These are phyloP conservation scores for Cladophialophora chaetospira DNA, from an alignment of 2,329 filamentous ascomycete species.

Conservation along the genomic window DNA sequence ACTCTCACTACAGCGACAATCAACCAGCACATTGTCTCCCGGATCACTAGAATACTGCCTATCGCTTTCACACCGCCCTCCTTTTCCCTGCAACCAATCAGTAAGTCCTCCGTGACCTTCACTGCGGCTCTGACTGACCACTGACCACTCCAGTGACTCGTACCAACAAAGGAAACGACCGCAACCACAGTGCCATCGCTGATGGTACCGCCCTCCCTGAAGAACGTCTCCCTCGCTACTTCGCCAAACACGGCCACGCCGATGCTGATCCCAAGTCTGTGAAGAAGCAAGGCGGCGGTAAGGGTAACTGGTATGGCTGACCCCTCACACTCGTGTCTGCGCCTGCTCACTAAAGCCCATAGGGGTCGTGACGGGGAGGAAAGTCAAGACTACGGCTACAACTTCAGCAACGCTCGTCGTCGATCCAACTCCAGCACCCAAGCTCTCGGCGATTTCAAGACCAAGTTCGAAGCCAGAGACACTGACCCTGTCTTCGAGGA, in stretches of 20 bases:
- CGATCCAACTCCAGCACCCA: conserved; percentile 87
- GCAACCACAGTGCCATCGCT: conserved; percentile 78
- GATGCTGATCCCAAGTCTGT: conserved; percentile 86
- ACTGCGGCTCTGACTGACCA: background rate
- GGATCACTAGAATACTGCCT: conserved; percentile 12
- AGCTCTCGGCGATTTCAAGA: conserved; percentile 79
- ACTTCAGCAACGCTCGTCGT: conserved; percentile 80
- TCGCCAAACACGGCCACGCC: conserved; percentile 80
- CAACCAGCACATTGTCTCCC: conserved; percentile 15
- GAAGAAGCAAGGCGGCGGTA: conserved; percentile 94
- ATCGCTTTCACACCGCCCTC: background rate
- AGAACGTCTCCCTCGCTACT: conserved; percentile 85
- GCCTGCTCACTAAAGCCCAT: conserved; percentile 12
- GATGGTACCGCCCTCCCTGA: conserved; percentile 70
- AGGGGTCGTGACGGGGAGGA: conserved; percentile 87
- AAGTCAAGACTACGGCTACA: conserved; percentile 79
- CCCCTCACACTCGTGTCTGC: conserved; percentile 3
- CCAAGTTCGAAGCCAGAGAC: conserved; percentile 93
- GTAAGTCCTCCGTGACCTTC: conserved; percentile 25
- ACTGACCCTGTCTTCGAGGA: conserved; percentile 92
- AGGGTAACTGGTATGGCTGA: conserved; percentile 81
- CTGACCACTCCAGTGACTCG: conserved; percentile 77
- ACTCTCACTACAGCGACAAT: conserved; percentile 24
- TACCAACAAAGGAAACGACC: conserved; percentile 93
- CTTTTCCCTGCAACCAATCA: conserved; percentile 15